phyloP scores from a whole-genome alignment of 1,139 yeast species.

The Zygoascus hellenicus region DNA sequence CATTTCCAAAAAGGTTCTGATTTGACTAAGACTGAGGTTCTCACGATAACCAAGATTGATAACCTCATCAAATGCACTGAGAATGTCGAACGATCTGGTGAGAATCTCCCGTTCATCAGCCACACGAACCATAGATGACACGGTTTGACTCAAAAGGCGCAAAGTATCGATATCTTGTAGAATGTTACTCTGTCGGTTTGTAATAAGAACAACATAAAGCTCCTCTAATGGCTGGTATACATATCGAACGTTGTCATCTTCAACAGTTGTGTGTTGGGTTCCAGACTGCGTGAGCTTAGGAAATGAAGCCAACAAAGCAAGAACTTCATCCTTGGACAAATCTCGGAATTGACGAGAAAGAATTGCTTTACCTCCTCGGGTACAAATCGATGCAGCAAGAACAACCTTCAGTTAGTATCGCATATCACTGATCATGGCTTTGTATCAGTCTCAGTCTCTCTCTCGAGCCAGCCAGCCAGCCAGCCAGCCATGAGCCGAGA shows the following conservation, averaged over 20 bases:
- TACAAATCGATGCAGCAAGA: constrained; percentile 91
- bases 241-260: constrained; percentile 86
- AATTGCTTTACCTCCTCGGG: constrained; percentile 91
- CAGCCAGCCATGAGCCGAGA: too few relatives aligned
- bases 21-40: constrained; percentile 74
- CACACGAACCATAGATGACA: constrained; percentile 62
- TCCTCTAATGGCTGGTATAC: constrained; percentile 97
- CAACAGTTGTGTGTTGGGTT: constrained; percentile 90
- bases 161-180: constrained; percentile 92
- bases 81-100: constrained; percentile 78
- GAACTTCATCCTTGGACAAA: constrained; percentile 76
- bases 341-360: constrained; percentile 91
- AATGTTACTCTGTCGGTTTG: constrained; percentile 87
- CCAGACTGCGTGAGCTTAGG: constrained; percentile 70
- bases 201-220: constrained; percentile 82
- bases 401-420: constrained; percentile 45
- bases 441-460: too few relatives aligned
- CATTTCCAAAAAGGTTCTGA: constrained; percentile 89
- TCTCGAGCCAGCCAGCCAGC: too few relatives aligned
- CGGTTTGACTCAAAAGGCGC: constrained; percentile 76
- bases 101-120: constrained; percentile 82
- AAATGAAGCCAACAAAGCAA: constrained; percentile 79
- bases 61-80: constrained; percentile 92
- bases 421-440: too few relatives aligned
- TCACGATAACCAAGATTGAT: constrained; percentile 87